Evolutionary conservation across 192 early-diverging fungal species (phyloP).

Genomic region (Podila clonocystis): DNA sequence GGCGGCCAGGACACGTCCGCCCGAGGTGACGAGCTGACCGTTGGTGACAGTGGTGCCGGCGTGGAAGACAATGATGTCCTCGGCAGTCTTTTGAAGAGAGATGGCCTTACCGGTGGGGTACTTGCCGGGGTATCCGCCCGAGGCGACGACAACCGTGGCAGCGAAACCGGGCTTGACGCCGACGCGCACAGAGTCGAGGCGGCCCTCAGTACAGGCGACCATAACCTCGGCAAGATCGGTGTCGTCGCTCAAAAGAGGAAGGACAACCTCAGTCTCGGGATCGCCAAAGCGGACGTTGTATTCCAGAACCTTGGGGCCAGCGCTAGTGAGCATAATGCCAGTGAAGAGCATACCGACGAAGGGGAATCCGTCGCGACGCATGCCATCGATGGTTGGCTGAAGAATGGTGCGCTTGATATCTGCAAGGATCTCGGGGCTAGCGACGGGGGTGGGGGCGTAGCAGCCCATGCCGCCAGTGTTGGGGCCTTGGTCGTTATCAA

Average conservation of each 20-base stretch:
- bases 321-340: slow-evolving; percentile 93
- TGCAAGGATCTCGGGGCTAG: slow-evolving; percentile 76
- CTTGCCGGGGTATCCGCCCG: slow-evolving; percentile 91
- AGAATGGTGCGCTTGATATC: slow-evolving; percentile 82
- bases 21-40: slow-evolving; percentile 80
- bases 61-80: slow-evolving; percentile 81
- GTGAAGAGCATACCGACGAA: slow-evolving; percentile 98
- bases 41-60: slow-evolving; percentile 80
- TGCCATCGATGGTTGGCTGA: slow-evolving; percentile 94
- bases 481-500: slow-evolving; percentile 91
- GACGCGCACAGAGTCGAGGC: slow-evolving; percentile 88
- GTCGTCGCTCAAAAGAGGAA: slow-evolving; percentile 87
- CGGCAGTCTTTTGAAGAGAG: slow-evolving; percentile 60
- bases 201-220: slow-evolving; percentile 87
- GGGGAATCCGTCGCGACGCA: slow-evolving; percentile 95
- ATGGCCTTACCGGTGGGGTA: slow-evolving; percentile 89
- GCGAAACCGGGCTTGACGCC: slow-evolving; percentile 78
- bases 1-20: slow-evolving; percentile 95
- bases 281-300: slow-evolving; percentile 99
- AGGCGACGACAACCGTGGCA: slow-evolving; percentile 93
- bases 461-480: slow-evolving; percentile 99
- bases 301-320: slow-evolving; percentile 95
- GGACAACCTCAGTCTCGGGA: slow-evolving; percentile 96
- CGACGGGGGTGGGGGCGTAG: slow-evolving; percentile 96
- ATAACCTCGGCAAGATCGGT: slow-evolving; percentile 91